Percentiles rank a stretch among this genome's conserved stretches.
Conservation (phyloP, 768 basidiomycete species). For the Rhodosporidiobolus odoratus region DNA sequence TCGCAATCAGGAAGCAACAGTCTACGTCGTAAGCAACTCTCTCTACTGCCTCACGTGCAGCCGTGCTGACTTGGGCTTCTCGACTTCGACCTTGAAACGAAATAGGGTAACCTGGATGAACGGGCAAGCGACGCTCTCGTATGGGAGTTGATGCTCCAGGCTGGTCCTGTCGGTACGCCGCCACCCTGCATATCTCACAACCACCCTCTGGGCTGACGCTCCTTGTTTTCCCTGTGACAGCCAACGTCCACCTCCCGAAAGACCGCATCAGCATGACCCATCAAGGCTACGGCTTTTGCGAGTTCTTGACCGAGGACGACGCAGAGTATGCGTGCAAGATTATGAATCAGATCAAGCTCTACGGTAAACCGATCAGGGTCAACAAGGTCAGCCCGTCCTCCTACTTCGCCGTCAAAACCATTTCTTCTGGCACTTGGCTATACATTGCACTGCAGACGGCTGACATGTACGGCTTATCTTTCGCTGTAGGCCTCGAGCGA, state of each 20-base stretch:
- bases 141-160: constrained; percentile 98
- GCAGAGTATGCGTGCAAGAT: constrained; percentile 99
- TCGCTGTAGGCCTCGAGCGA: constrained; percentile 79
- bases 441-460: too few species aligned
- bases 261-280: constrained; percentile 97
- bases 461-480: not conserved
- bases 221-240: constrained; percentile 49
- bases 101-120: constrained; percentile 95
- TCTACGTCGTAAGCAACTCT: constrained; percentile 64
- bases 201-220: not conserved
- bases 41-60: not conserved
- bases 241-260: constrained; percentile 96
- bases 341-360: constrained; percentile 99
- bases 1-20: constrained; percentile 63
- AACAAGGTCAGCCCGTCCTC: constrained; percentile 70
- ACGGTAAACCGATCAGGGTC: constrained; percentile 96
- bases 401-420: too few species aligned
- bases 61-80: not conserved
- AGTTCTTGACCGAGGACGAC: constrained; percentile 97
- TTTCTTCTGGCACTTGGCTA: too few species aligned
- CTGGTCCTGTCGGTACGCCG: constrained; percentile 89
- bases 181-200: not conserved
- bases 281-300: constrained; percentile 99
- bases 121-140: constrained; percentile 85
- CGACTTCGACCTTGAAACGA: not conserved